Base-by-base conservation (phyloP, 306 rosid species). In the Lagenaria siceraria region DNA sequence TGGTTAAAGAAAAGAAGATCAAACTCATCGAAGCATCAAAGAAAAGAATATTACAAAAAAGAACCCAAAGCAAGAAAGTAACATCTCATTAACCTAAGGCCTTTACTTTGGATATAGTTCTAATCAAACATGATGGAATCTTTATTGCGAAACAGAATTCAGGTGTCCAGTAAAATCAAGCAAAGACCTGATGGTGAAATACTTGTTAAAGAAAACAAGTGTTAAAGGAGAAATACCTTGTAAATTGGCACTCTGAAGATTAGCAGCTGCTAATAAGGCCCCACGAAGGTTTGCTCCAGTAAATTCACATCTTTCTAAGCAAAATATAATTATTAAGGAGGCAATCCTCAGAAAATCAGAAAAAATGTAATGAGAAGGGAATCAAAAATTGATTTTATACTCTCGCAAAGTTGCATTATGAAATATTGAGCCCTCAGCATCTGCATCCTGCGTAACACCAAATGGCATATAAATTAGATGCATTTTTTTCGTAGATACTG, bases 251-350 rank as follows among this genome's bases (percentile, higher is more conserved):
- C 98, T 94, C 80, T 90, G 88, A 82, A 94, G 97, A 84, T 79
- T 86, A 42, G 97, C 88, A 76, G 97, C 96, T 60, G 93, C 91
- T 84, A 94, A 88, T 80, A 94, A 77, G 78, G 97, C 95, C 84
- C 97, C 93, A 73, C 88, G 96, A 70, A 94, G 96, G 87, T 92
- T 94, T 78, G 98, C 98, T 86, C 95, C 92, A 71, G 89, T 94
- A 88, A 94, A 94, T 75, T 92, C 98, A 88, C 98, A 94, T 85
- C 98, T 94, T 92, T 83, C 89, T 82, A 89, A 90, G 88, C 86
- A 90, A 88, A 80, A 87, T 62, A 82, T 82, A 80, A 83, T 66
- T 79, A 80, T 78, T 85, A 83, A 82, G 83, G 84, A 75, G 78
- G 81, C 43, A 76, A 12, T 63, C 63, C 21, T 56, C 52, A 77